Evolutionary conservation across 805 yeast species (phyloP), one percentile per base, ranked within the genome.

Genomic region (Kodamaea laetipori): DNA sequence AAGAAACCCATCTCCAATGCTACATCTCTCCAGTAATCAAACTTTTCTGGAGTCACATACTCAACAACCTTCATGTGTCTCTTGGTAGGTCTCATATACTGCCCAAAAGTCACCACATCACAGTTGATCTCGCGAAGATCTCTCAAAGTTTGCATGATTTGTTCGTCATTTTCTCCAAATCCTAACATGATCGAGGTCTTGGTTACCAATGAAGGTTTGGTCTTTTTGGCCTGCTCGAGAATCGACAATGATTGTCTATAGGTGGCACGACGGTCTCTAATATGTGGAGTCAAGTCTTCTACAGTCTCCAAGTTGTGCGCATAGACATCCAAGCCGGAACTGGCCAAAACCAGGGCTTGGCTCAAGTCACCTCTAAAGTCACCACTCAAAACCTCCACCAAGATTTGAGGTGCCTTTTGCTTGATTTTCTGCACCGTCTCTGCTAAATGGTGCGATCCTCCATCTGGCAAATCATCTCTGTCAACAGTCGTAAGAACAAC

Each of bases 21-120:
- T 7, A 74, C 77, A 44, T 85, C 81, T 57, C 83, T 89, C 99
- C 99, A 94, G 61, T 84, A 76, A 47, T 90, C 96, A 62, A 94
- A 94, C 64, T 89, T 90, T 54, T 87, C 97, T 2, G 99, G 99
- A 18, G 81, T 85, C 13, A 94, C 80, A 57, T 94, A 94, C 54
- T 92, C 97, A 8, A 88, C 97, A 33, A 94, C 99, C 70, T 90
- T 90, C 95, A 94, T 90, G 65, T 94, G 99, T 60, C 99, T 82
- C 67, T 87, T 94, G 1, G 99, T 94, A 35, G 99, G 99, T 63
- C 99, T 79, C 97, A 94, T 94, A 66, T 94, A 94, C 68, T 94
- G 99, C 27, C 99, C 99, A 67, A 94, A 94, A 0, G 99, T 94
- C 12, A 94, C 97, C 39, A 94, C 96, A 59, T 94, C 98, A 63